phyloP scores from a whole-genome alignment of 1,139 yeast species.

The Blastobotrys elegans region DNA sequence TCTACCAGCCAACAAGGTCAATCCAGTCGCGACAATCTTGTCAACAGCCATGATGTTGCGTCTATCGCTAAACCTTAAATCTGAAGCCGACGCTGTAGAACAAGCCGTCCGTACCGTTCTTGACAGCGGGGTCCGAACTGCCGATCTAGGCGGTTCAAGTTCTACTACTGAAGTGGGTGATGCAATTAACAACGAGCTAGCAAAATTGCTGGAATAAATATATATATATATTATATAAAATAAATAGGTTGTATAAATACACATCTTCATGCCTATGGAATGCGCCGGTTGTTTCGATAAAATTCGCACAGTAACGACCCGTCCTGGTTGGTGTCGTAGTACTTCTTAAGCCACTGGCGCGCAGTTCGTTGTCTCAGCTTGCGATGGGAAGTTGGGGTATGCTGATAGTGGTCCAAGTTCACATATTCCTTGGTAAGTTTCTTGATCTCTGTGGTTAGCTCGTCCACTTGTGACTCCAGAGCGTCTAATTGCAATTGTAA shows the following conservation, averaged over 20 bases:
- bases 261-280: neutral
- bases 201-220: constrained; percentile 43
- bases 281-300: neutral
- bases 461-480: constrained; percentile 1
- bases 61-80: constrained; percentile 71
- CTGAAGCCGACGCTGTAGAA: constrained; percentile 87
- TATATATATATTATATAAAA: neutral
- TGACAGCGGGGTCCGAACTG: constrained; percentile 83
- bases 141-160: constrained; percentile 77
- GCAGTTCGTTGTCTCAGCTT: neutral
- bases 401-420: neutral
- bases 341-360: neutral
- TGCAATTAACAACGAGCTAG: constrained; percentile 73
- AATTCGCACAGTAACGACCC: neutral
- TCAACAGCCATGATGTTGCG: constrained; percentile 97
- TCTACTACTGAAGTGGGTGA: constrained; percentile 89
- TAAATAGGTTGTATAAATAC: neutral
- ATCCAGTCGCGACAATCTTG: constrained; percentile 90
- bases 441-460: constrained; percentile 1
- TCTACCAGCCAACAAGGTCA: constrained; percentile 77
- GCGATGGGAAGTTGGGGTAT: neutral
- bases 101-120: constrained; percentile 78
- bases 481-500: constrained; percentile 8
- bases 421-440: neutral
- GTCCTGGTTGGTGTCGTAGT: neutral